Percentiles rank a stretch among this genome's conserved stretches.
Conservation (phyloP, 225 moss, liverwort and hornwort species). For the Pleurozium schreberi region DNA sequence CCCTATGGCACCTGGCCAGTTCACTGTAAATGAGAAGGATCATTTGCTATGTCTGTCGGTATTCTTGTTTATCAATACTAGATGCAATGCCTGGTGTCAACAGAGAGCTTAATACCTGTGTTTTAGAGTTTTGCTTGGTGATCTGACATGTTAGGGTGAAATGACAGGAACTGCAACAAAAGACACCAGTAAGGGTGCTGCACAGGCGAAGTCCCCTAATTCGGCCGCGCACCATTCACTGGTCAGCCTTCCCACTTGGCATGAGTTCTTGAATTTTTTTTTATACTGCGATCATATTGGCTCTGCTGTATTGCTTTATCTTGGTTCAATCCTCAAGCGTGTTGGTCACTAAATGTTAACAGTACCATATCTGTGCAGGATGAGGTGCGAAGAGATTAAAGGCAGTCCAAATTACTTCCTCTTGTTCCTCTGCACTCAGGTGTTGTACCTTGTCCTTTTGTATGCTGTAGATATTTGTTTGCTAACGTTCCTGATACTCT, state of each 20-base stretch:
- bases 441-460: background rate
- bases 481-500: background rate
- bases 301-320: background rate
- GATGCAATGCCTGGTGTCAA: background rate
- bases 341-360: background rate
- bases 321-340: background rate
- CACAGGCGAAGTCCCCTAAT: constrained; percentile 88
- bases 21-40: background rate
- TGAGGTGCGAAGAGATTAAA: constrained; percentile 76
- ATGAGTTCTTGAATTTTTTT: background rate
- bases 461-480: background rate
- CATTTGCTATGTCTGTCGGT: background rate
- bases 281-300: background rate
- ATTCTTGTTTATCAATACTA: background rate
- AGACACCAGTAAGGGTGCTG: constrained; percentile 89
- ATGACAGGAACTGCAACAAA: constrained; percentile 75
- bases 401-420: constrained; percentile 79
- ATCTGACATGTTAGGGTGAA: background rate
- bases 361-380: constrained; percentile 43
- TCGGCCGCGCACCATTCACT: constrained; percentile 79
- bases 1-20: background rate
- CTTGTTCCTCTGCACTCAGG: constrained; percentile 93
- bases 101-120: background rate
- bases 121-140: background rate
- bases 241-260: constrained; percentile 21